Evolutionary conservation across 177 flowering plant genomes (phyloP).

Genomic region (Telopea speciosissima): DNA sequence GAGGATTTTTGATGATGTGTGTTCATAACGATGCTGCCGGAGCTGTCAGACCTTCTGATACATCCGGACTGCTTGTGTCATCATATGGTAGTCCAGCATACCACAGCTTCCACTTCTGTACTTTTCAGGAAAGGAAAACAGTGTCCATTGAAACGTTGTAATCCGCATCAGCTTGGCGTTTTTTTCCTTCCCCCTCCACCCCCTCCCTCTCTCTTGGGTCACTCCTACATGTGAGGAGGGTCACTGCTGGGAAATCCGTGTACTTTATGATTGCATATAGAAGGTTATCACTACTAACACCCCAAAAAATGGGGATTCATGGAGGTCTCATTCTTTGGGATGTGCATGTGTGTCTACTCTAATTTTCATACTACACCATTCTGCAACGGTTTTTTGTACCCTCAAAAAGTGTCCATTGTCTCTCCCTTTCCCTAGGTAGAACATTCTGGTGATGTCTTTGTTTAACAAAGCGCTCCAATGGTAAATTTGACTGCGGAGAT

Average conservation of each 20-base stretch:
- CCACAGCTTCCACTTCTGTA: slow-evolving; percentile 29
- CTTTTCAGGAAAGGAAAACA: slow-evolving; percentile 27
- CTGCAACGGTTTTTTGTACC: no score
- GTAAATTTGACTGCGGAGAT: no score
- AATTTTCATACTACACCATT: no score
- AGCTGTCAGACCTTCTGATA: slow-evolving; percentile 16
- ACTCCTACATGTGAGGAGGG: background rate
- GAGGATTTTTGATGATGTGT: slow-evolving; percentile 1
- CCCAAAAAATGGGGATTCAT: background rate
- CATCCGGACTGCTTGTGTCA: slow-evolving; percentile 11
- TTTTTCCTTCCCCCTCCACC: background rate
- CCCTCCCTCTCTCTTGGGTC: background rate
- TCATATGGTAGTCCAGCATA: background rate
- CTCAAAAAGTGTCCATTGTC: no score
- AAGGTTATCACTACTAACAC: background rate
- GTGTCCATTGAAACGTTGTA: background rate
- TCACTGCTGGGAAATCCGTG: background rate
- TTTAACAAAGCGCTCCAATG: no score
- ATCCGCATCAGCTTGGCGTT: no score
- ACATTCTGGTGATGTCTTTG: no score
- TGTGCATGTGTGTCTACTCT: no score
- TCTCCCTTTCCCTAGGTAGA: no score
- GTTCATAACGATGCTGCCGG: slow-evolving; percentile 23
- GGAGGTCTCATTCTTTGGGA: background rate
- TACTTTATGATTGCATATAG: background rate